phyloP scores from a whole-genome alignment of 176 grass and related monocot species.

The Carex cristatella region DNA sequence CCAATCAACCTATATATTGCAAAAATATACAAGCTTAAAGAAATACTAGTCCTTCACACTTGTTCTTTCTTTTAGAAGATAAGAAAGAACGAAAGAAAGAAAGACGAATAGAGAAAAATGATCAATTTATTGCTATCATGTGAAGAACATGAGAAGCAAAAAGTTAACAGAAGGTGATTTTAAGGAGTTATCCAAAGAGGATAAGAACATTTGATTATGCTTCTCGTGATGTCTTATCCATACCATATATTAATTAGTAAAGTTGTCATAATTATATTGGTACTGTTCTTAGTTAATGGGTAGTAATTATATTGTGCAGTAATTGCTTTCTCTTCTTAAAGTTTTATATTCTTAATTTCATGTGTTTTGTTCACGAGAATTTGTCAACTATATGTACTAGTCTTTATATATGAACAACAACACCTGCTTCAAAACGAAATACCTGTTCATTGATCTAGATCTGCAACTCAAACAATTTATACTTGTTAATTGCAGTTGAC shows the following conservation, averaged over 20 bases:
- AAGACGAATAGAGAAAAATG: background rate
- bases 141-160: background rate
- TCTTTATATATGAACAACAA: background rate
- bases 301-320: background rate
- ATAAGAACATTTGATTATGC: conserved; percentile 20
- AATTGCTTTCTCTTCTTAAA: background rate
- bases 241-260: background rate
- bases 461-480: background rate
- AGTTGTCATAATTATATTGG: background rate
- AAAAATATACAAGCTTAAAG: background rate
- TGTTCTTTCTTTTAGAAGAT: background rate
- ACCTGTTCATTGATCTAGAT: background rate
- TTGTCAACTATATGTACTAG: background rate
- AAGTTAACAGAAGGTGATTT: background rate
- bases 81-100: background rate
- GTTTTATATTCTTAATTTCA: background rate
- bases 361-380: conserved; percentile 11
- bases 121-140: background rate
- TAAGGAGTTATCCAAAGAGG: conserved; percentile 16
- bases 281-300: background rate
- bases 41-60: no score
- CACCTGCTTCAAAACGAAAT: background rate
- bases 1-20: conserved; percentile 75
- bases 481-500: background rate
- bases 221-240: background rate